Evolutionary conservation across 257 asterid genomes (phyloP).

Genomic region (Ilex asprella): DNA sequence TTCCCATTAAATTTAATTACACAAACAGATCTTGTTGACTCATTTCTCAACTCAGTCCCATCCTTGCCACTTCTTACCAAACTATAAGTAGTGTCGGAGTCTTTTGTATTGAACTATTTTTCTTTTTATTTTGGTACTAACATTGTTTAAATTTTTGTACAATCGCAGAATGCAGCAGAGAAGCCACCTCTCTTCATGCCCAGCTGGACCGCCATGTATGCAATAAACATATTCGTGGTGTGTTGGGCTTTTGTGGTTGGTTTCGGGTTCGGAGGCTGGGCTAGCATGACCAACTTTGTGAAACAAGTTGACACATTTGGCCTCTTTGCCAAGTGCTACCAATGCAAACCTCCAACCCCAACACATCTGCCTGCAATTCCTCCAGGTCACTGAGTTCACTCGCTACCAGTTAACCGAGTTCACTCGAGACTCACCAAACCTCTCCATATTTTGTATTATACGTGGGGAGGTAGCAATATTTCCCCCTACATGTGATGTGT

Average conservation of each 20-base stretch:
- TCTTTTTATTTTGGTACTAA: too few species aligned
- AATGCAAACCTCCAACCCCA: conserved; percentile 57
- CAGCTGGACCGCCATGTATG: conserved; percentile 85
- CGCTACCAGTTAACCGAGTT: neutral
- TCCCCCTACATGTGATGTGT: conserved; percentile 39
- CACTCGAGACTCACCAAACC: neutral
- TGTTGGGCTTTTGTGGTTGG: conserved; percentile 70
- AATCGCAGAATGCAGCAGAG: conserved; percentile 83
- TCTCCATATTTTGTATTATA: conserved; percentile 49
- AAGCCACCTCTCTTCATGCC: conserved; percentile 81
- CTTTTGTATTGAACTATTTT: neutral
- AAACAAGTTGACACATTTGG: conserved; percentile 80
- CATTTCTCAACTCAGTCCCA: neutral
- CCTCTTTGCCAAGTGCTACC: conserved; percentile 93
- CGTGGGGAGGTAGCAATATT: conserved; percentile 36
- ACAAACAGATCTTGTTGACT: neutral
- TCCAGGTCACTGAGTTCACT: conserved; percentile 32
- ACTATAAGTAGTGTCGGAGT: neutral
- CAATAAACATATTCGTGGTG: conserved; percentile 56
- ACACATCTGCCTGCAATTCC: conserved; percentile 28
- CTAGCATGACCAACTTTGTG: conserved; percentile 76
- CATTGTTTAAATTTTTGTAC: too few species aligned
- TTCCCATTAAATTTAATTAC: neutral
- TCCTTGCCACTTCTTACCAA: too few species aligned
- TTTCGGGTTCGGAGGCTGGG: conserved; percentile 99